Conservation (phyloP, 2,329 filamentous ascomycete species). For the Elsinoe necatrix region DNA sequence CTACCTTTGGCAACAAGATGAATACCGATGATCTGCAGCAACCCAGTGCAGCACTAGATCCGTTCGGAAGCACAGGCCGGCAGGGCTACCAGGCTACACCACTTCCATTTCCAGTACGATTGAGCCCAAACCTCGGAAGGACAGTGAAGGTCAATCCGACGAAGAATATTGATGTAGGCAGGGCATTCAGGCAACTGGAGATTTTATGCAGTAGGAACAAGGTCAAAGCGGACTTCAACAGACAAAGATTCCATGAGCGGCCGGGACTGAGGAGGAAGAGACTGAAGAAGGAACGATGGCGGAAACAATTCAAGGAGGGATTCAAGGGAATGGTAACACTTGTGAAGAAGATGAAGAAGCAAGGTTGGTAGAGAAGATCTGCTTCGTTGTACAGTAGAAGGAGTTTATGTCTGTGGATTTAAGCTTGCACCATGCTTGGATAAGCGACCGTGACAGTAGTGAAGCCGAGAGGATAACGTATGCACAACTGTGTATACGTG, state of each 20-base stretch:
- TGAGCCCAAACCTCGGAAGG: conserved; percentile 35
- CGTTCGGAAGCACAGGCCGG: background rate
- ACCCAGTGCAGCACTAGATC: background rate
- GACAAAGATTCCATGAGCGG: conserved; percentile 66
- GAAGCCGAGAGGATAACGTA: too few relatives aligned
- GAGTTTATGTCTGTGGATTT: too few relatives aligned
- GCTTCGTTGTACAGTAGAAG: background rate
- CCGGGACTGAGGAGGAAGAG: conserved; percentile 69
- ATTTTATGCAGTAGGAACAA: conserved; percentile 45
- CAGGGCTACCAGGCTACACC: conserved; percentile 1
- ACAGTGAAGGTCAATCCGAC: conserved; percentile 30
- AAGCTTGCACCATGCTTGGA: too few relatives aligned
- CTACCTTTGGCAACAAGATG: background rate
- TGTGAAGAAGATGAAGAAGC: conserved; percentile 61
- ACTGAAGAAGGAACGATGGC: conserved; percentile 71
- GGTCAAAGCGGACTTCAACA: conserved; percentile 46
- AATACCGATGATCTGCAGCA: background rate
- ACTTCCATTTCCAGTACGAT: conserved; percentile 22
- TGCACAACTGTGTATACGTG: background rate
- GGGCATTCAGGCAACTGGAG: conserved; percentile 40
- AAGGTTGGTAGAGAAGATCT: conserved; percentile 58
- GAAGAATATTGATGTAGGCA: conserved; percentile 38
- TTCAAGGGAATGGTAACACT: conserved; percentile 70
- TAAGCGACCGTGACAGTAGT: too few relatives aligned
- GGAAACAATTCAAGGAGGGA: conserved; percentile 64